Base-by-base conservation (phyloP, 352 stramenopile genomes). In the Phytophthora citricola region DNA sequence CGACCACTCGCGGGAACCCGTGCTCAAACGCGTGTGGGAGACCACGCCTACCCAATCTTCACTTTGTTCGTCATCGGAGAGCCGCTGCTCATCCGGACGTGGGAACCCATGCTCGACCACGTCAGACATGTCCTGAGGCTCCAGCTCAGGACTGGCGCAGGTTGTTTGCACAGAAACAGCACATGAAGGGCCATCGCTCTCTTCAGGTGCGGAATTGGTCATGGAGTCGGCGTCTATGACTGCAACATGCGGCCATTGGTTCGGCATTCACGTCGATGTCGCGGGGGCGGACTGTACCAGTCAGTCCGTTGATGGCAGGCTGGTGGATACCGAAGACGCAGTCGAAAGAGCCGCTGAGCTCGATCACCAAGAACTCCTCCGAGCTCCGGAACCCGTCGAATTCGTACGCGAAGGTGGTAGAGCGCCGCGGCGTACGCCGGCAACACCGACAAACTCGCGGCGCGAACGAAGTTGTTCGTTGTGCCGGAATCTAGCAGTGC, bases 1-100 rank as follows among this genome's bases (percentile, higher is more conserved):
- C 31, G 31, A 44, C 48, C 32, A 34, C 31, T 1, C n/a, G 24
- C 31, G 47, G 47, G 47, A 53, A 31, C 47, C n/a, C 47, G n/a
- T 31, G 6, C 45, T 41, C 47, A 17, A 53, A n/a, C 29, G 29
- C n/a, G n/a, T 20, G 32, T 44, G 48, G 29, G 48, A 55, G 48
- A 14, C 17, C 17, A 55, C 20, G 31, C 48, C 48, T 11, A 55
- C 48, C 48, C 32, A 27, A 29, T 15, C 29, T 31, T 8, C 27
- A 26, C 2, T 26, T 52, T 54, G 27, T 29, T 52, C 26, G 61
- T 51, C 27, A 57, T 29, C 10, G 4, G 54, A 47, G 63, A 66
- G 39, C 49, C 49, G 22, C 56, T 61, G 55, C 52, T 63, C 43
- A 62, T 47, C 41, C 6, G 20, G 27, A 58, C 39, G 56, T 27